Evolutionary conservation across 495 filamentous ascomycete species (phyloP), one percentile per base, ranked within the genome.

Genomic region (Sabuloglossum arenarium): DNA sequence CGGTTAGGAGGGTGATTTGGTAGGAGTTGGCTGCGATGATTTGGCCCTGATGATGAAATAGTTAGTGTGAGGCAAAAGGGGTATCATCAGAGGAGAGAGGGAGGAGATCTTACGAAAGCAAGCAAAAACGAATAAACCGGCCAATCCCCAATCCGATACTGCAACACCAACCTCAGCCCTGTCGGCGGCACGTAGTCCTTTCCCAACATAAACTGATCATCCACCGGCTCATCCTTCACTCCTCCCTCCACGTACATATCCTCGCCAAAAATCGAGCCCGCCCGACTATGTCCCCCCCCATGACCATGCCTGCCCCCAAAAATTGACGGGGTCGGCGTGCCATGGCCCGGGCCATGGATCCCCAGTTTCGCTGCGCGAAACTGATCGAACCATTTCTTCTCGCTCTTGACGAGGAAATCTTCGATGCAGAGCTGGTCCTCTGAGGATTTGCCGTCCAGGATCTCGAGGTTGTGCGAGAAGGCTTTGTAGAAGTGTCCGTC

Each of bases 41-140:
- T 62, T 84, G 81, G 4, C 78, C 79, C 60, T 37, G 11, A n/a
- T n/a, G n/a, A n/a, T n/a, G n/a, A n/a, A n/a, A n/a, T n/a, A n/a
- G n/a, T n/a, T n/a, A n/a, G 1, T 71, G 71, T 1, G 71, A 71
- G 2, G 66, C 61, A 0, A 65, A 64, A 30, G 67, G 69, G 27
- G 61, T 66, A 12, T 71, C 71, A 28, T 70, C 71, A 71, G 71
- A 75, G 11, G 72, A 71, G 6, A n/a, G n/a, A n/a, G n/a, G n/a
- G n/a, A n/a, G n/a, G n/a, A 73, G 64, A 61, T 67, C 73, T 0
- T 70, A 60, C 1, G 67, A 29, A 24, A 23, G 37, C 37, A 34
- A 84, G 70, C 43, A 86, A 69, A 56, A 88, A 73, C 6, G 81
- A 77, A 66, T 88, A 88, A 8, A 86, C 59, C 0, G 84, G 84